Conservation (phyloP, 305 asterid species). For the Fraxinus velutina region DNA sequence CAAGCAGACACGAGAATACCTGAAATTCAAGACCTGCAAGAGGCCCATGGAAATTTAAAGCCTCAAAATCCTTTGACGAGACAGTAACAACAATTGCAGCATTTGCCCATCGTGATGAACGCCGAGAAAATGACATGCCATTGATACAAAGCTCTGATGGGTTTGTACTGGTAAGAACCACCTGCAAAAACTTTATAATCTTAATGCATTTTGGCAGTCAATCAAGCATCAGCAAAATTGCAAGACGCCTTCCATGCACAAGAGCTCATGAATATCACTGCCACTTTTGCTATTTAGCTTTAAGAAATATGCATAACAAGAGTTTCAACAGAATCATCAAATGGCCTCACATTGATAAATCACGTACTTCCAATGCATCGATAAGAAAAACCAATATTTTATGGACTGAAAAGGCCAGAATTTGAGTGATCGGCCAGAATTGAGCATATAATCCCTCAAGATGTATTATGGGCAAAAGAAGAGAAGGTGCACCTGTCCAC, state of each 20-base stretch:
- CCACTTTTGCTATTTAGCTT: background rate
- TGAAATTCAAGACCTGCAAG: constrained; percentile 94
- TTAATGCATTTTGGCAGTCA: constrained; percentile 1
- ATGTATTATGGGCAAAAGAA: background rate
- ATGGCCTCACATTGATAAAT: background rate
- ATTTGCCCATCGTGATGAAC: constrained; percentile 94
- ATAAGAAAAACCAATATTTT: background rate
- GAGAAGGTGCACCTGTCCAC: constrained; percentile 76
- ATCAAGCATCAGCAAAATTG: background rate
- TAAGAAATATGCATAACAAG: background rate
- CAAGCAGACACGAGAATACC: constrained; percentile 38
- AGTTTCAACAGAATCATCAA: constrained; percentile 1
- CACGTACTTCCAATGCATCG: background rate
- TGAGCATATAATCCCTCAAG: background rate
- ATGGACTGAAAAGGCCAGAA: background rate
- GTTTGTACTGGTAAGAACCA: constrained; percentile 87
- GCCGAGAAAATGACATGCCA: constrained; percentile 92
- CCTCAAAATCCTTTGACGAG: constrained; percentile 67
- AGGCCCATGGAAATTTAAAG: constrained; percentile 62
- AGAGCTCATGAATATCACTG: background rate
- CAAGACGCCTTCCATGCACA: background rate
- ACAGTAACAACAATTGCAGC: constrained; percentile 85
- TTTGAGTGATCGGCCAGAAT: background rate
- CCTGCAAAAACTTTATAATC: constrained; percentile 49
- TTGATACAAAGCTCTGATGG: constrained; percentile 89